A percentile compares a stretch with the other conserved stretches of the same genome.
Conservation (phyloP, 805 yeast species). For the Blastobotrys robertii region DNA sequence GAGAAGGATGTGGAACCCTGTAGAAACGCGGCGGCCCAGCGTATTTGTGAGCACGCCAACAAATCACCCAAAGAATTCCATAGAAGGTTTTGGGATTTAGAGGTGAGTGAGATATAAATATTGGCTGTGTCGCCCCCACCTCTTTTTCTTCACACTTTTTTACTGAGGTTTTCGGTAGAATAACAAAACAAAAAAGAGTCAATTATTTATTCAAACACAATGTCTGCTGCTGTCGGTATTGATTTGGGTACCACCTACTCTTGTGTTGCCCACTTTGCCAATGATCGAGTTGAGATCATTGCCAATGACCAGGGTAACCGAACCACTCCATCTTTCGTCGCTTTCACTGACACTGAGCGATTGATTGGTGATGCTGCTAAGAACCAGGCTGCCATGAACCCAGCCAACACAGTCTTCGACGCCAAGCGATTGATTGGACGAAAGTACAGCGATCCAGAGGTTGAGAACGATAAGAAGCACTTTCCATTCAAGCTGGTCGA, state of each 20-base stretch:
- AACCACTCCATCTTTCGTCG: constrained; percentile 95
- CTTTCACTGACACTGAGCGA: constrained; percentile 92
- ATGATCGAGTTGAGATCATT: constrained; percentile 86
- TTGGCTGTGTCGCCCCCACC: too few species aligned
- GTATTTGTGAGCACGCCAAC: too few species aligned
- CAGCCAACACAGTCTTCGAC: constrained; percentile 85
- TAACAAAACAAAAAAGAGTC: too few species aligned
- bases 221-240: constrained; percentile 52
- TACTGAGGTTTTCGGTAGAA: too few species aligned
- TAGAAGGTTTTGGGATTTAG: too few species aligned
- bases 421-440: constrained; percentile 92
- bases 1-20: too few species aligned
- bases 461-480: constrained; percentile 71
- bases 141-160: too few species aligned
- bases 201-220: not conserved
- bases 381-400: constrained; percentile 97
- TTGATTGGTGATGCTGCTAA: constrained; percentile 96
- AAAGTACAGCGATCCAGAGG: constrained; percentile 70
- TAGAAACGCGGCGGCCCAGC: too few species aligned
- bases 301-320: constrained; percentile 99
- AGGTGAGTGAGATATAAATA: too few species aligned
- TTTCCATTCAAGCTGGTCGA: constrained; percentile 78
- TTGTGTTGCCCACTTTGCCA: constrained; percentile 83
- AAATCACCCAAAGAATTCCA: too few species aligned
- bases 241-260: constrained; percentile 98